Evolutionary conservation across 1,284 basidiomycete species (phyloP), one percentile per base, ranked within the genome.

Genomic region (Agaricales sp.): DNA sequence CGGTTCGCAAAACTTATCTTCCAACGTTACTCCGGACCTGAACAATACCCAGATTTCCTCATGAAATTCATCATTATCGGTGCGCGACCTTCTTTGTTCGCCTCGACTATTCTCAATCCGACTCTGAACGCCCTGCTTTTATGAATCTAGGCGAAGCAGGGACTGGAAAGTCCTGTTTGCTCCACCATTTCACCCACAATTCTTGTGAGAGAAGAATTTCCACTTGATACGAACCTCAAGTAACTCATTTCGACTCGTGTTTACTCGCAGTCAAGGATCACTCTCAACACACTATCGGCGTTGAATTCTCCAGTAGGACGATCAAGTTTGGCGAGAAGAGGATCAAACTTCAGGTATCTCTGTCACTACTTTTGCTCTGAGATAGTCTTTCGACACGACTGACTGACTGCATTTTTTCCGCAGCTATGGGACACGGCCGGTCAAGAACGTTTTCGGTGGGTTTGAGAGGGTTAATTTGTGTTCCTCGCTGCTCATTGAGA

Each of bases 21-120:
- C 13, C 37, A 37, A 46, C 47, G 59, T 63, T 46, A 62, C 47
- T 21, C n/a, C 37, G 13, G 35, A 20, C 47, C 21, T n/a, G n/a
- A n/a, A n/a, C n/a, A n/a, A n/a, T n/a, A 38, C 52, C 47, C 63
- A 95, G 94, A 97, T 70, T 97, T 95, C 65, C 77, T 98, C 55
- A 88, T 97, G 81, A 98, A 97, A 70, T 92, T 92, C 68, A 96
- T 98, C 62, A 81, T 98, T 57, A 92, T 98, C 59, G 93, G 92
- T 91, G 59, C 48, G 73, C 54, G 25, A 38, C 51, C 21, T 48
- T 48, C 47, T 51, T 50, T 25, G 48, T 30, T 21, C 21, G 45
- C 19, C 19, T 14, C 21, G 16, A 11, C 20, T 37, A 45, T 53
- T 51, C 50, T 43, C 39, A 35, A 25, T 22, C 52, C 51, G 8